A percentile compares a stretch with the other conserved stretches of the same genome.
Evolutionary conservation across 208 protist genomes (phyloP).

Genomic region (Trypanosoma cruzi): DNA sequence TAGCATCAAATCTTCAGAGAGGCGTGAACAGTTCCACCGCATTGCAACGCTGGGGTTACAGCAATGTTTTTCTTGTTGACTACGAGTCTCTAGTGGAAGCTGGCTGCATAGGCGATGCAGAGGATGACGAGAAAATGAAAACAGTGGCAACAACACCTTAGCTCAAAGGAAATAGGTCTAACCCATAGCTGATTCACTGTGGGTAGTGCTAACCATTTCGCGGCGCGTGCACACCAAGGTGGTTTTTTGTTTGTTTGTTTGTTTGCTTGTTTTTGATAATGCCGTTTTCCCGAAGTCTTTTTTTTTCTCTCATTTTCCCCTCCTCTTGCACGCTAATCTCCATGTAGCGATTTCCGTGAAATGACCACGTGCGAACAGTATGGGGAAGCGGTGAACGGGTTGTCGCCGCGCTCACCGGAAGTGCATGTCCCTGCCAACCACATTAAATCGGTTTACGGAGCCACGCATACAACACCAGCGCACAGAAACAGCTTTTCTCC

Average conservation of each 20-base stretch:
- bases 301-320: conserved; percentile 4
- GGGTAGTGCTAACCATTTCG: no score
- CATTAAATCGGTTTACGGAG: not conserved
- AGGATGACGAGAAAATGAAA: not conserved
- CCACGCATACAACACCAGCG: not conserved
- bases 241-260: conserved; percentile 9
- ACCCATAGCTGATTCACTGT: no score
- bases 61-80: conserved; percentile 44
- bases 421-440: not conserved
- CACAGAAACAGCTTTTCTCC: not conserved
- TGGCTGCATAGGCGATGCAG: conserved; percentile 16
- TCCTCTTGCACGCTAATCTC: not conserved
- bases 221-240: not conserved
- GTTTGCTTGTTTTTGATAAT: no score
- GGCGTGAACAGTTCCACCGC: conserved; percentile 56
- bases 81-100: conserved; percentile 33
- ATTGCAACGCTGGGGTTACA: conserved; percentile 79
- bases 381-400: not conserved
- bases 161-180: no score
- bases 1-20: conserved; percentile 45
- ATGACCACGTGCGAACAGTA: not conserved
- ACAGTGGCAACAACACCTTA: no score
- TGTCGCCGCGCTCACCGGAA: no score
- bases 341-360: not conserved
- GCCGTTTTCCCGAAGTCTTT: conserved; percentile 8